Evolutionary conservation across 441 rosid genomes (phyloP).

Genomic region (Macaranga tanarius): DNA sequence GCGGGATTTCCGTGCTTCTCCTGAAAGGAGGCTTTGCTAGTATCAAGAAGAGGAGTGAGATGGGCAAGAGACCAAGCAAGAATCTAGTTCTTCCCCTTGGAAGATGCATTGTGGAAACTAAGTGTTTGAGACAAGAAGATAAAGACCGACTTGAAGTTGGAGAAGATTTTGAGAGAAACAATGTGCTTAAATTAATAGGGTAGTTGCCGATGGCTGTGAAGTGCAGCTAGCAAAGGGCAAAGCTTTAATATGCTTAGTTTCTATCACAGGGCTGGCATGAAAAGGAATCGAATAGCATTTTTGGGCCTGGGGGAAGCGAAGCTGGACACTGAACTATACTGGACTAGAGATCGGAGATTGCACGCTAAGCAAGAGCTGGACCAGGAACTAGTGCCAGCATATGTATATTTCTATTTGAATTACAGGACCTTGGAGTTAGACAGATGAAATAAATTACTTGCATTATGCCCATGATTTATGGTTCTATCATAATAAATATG

Average conservation of each 20-base stretch:
- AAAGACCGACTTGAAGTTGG: neutral
- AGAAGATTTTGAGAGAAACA: neutral
- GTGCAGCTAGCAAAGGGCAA: neutral
- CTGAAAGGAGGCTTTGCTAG: neutral
- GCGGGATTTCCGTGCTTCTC: constrained; percentile 17
- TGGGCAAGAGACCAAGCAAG: neutral
- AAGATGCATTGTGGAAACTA: constrained; percentile 8
- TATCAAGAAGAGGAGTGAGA: constrained; percentile 6
- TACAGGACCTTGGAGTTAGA: too few species aligned
- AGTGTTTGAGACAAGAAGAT: neutral
- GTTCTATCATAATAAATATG: neutral
- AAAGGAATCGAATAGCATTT: neutral
- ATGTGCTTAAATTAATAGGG: neutral
- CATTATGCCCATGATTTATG: neutral
- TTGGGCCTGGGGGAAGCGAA: neutral
- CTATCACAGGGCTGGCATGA: neutral
- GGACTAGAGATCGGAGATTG: neutral
- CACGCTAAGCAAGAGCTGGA: constrained; percentile 18
- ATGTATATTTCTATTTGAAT: neutral
- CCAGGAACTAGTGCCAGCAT: neutral
- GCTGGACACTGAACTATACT: neutral
- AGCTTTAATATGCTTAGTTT: neutral
- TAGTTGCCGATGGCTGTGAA: neutral
- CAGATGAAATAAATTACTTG: neutral
- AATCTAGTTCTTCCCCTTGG: neutral